Conservation (phyloP, 352 stramenopile species). For the Thalassiosira delicatula region DNA sequence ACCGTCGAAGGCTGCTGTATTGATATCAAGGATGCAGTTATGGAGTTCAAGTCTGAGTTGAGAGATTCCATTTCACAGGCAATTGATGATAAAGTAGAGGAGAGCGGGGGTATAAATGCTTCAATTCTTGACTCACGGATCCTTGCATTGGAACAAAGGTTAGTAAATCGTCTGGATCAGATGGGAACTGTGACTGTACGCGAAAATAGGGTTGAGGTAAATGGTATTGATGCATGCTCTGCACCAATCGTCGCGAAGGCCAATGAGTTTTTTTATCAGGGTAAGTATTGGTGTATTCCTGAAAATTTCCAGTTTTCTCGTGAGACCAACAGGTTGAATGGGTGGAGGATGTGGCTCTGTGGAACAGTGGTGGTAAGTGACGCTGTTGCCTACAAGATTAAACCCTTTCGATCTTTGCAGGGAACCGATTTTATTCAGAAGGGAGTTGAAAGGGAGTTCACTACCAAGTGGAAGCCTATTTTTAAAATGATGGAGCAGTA, state of each 20-base stretch:
- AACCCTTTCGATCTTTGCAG: slow-evolving; percentile 18
- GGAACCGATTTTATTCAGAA: no score
- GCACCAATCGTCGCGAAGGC: no score
- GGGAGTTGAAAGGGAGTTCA: slow-evolving; percentile 12
- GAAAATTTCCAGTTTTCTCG: slow-evolving; percentile 36
- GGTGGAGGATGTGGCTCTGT: slow-evolving; percentile 32
- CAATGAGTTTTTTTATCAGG: slow-evolving; percentile 19
- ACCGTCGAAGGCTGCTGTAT: slow-evolving; percentile 12
- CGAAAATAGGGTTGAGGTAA: slow-evolving; percentile 1
- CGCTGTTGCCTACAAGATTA: slow-evolving; percentile 14
- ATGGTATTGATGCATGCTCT: no score
- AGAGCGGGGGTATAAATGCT: slow-evolving; percentile 26
- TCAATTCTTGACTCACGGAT: no score
- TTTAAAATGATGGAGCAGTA: slow-evolving; percentile 35
- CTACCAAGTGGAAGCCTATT: slow-evolving; percentile 22
- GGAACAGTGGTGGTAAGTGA: slow-evolving; percentile 12
- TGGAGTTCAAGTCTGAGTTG: slow-evolving; percentile 27
- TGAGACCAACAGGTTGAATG: slow-evolving; percentile 9
- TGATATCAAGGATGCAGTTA: not conserved
- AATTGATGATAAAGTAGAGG: slow-evolving; percentile 38
- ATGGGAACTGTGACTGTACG: not conserved
- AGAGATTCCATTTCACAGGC: slow-evolving; percentile 5
- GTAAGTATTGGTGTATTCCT: slow-evolving; percentile 17
- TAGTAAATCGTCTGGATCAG: slow-evolving; percentile 5
- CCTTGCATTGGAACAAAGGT: not conserved